A percentile compares a stretch with the other conserved stretches of the same genome.
These are phyloP conservation scores for Cytospora piceicola DNA, from an alignment of 2,329 filamentous ascomycete species.

Conservation along the genomic window DNA sequence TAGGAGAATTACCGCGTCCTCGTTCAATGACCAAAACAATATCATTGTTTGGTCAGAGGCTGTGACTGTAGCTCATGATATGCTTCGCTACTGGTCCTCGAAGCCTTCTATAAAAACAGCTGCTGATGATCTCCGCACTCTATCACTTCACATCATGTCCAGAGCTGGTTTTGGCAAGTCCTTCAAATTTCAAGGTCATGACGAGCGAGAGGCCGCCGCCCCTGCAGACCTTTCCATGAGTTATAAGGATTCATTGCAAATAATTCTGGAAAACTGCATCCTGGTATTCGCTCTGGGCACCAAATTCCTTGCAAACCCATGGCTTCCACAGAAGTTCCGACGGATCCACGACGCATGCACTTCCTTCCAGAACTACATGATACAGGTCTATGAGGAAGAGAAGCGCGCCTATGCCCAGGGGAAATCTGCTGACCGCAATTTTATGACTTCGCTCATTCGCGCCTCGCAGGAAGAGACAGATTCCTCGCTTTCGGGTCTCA, in stretches of 20 bases:
- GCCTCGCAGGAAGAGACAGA: slow-evolving; percentile 7
- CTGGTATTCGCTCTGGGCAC: slow-evolving; percentile 36
- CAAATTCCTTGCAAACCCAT: neutral
- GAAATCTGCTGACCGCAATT: neutral
- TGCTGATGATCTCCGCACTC: slow-evolving; percentile 15
- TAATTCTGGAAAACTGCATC: slow-evolving; percentile 37
- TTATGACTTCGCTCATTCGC: slow-evolving; percentile 11
- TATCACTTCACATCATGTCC: slow-evolving; percentile 17
- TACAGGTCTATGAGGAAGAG: slow-evolving; percentile 37
- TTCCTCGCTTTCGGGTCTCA: slow-evolving; percentile 35
- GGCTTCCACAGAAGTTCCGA: slow-evolving; percentile 35
- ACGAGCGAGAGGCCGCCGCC: slow-evolving; percentile 29
- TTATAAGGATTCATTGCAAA: slow-evolving; percentile 15
- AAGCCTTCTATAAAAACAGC: neutral
- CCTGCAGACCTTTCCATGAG: neutral
- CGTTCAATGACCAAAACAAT: slow-evolving; percentile 24
- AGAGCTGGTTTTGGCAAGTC: slow-evolving; percentile 23
- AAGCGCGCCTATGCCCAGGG: slow-evolving; percentile 28
- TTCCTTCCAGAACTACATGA: slow-evolving; percentile 39
- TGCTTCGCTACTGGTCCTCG: slow-evolving; percentile 16
- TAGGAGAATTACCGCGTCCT: slow-evolving; percentile 4
- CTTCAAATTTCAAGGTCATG: slow-evolving; percentile 34
- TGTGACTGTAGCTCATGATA: neutral
- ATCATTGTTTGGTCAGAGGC: slow-evolving; percentile 18
- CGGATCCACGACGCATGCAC: slow-evolving; percentile 33